Conservation (phyloP, 2,329 filamentous ascomycete species). For the Colletotrichum sp. region DNA sequence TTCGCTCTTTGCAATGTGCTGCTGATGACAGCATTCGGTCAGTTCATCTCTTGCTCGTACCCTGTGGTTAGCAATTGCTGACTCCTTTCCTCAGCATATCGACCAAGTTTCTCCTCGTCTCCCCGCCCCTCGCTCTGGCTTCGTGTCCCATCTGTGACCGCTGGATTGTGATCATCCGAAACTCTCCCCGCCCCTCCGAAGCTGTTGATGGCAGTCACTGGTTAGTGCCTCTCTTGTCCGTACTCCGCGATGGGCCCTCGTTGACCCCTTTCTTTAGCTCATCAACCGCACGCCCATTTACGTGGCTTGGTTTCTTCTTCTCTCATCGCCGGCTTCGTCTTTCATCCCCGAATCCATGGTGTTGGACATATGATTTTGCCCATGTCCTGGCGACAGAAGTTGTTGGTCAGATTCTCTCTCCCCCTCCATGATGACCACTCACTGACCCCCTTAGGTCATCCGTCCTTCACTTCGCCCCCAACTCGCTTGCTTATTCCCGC, state of each 20-base stretch:
- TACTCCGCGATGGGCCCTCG: not conserved
- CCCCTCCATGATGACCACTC: not conserved
- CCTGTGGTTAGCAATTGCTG: not conserved
- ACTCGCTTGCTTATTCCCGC: not conserved
- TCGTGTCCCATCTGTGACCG: not conserved
- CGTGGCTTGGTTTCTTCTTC: accelerated
- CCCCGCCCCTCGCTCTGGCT: accelerated
- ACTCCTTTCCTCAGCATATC: not conserved
- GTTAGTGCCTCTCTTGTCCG: not conserved
- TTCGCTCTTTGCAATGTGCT: no score
- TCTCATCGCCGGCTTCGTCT: not conserved
- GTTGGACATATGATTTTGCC: accelerated
- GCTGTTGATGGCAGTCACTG: not conserved
- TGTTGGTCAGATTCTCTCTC: not conserved
- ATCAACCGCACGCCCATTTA: accelerated
- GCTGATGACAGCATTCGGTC: not conserved
- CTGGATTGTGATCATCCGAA: no score
- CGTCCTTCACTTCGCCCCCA: not conserved
- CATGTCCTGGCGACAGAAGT: not conserved
- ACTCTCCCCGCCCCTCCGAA: no score
- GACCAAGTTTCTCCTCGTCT: not conserved
- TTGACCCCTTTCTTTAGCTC: no score
- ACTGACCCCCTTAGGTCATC: not conserved
- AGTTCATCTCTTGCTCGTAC: not conserved
- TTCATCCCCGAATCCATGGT: accelerated